Conservation (phyloP, 2,329 filamentous ascomycete species). For the Colletotrichum lindemuthianum region DNA sequence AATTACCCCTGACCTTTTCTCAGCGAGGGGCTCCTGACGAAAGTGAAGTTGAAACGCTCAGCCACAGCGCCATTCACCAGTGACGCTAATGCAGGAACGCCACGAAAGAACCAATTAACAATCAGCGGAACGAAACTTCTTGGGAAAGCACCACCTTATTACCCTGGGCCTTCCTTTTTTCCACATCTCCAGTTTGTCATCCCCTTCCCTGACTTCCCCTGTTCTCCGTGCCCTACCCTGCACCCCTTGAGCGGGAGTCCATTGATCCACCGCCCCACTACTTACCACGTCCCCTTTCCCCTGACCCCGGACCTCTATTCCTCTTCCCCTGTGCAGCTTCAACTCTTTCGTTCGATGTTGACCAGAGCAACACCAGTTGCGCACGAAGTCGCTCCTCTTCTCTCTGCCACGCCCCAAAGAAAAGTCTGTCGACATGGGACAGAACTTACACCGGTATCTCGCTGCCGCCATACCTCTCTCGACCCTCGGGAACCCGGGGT, state of each 20-base stretch:
- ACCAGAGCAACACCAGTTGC: neutral
- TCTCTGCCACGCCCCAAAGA: neutral
- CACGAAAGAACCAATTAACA: slow-evolving; percentile 19
- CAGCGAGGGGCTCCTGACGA: slow-evolving; percentile 14
- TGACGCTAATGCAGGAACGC: slow-evolving; percentile 36
- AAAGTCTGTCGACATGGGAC: slow-evolving; percentile 18
- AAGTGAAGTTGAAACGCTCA: slow-evolving; percentile 37
- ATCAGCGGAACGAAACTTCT: slow-evolving; percentile 18
- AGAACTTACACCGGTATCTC: slow-evolving; percentile 2
- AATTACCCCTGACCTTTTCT: neutral
- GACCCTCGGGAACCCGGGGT: neutral
- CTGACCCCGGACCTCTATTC: neutral
- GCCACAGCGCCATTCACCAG: slow-evolving; percentile 28
- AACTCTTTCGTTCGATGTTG: neutral
- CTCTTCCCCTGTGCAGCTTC: slow-evolving; percentile 12
- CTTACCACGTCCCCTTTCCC: slow-evolving; percentile 14
- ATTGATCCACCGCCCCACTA: slow-evolving; percentile 16
- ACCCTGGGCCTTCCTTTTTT: slow-evolving; percentile 2
- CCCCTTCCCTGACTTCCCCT: too few species aligned
- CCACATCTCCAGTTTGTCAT: neutral
- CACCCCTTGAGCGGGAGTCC: neutral
- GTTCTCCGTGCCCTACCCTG: too few species aligned
- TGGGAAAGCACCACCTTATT: slow-evolving; percentile 6
- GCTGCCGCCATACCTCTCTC: slow-evolving; percentile 11
- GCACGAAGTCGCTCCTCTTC: neutral